Evolutionary conservation across 2,329 filamentous ascomycete genomes (phyloP).

Genomic region (Fusarium odoratissimum): DNA sequence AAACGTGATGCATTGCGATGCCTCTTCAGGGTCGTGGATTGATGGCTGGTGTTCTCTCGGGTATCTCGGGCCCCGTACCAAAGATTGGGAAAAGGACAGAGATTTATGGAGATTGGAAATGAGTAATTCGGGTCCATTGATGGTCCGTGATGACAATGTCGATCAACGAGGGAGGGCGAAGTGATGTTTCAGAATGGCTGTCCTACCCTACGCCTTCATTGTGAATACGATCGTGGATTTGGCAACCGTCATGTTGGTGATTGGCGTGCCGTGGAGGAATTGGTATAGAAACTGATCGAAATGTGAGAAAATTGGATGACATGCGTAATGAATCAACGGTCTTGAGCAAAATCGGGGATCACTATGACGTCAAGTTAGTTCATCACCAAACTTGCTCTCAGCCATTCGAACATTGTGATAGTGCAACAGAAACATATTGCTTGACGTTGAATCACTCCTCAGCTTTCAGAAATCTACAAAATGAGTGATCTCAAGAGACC

Average conservation of each 20-base stretch:
- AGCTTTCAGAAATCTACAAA: fast-evolving
- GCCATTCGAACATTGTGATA: background rate
- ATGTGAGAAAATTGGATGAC: fast-evolving
- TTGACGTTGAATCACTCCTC: fast-evolving
- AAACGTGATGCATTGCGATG: fast-evolving
- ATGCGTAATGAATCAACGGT: background rate
- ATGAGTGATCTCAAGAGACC: background rate
- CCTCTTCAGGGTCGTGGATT: background rate
- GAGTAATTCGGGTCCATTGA: background rate
- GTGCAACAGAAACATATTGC: fast-evolving
- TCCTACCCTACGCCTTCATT: background rate
- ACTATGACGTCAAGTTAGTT: constrained; percentile 14
- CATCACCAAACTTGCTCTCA: background rate
- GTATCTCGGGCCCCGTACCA: background rate
- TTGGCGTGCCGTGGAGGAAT: fast-evolving
- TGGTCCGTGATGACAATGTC: background rate
- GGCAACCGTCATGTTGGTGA: too few species aligned
- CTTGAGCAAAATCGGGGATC: background rate
- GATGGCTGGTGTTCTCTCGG: background rate
- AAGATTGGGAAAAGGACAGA: background rate
- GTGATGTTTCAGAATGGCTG: background rate
- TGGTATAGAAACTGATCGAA: background rate
- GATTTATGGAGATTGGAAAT: background rate
- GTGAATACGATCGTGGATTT: fast-evolving
- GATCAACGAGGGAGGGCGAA: background rate